Evolutionary conservation across 805 yeast genomes (phyloP).

Genomic region (Brettanomyces sp.): DNA sequence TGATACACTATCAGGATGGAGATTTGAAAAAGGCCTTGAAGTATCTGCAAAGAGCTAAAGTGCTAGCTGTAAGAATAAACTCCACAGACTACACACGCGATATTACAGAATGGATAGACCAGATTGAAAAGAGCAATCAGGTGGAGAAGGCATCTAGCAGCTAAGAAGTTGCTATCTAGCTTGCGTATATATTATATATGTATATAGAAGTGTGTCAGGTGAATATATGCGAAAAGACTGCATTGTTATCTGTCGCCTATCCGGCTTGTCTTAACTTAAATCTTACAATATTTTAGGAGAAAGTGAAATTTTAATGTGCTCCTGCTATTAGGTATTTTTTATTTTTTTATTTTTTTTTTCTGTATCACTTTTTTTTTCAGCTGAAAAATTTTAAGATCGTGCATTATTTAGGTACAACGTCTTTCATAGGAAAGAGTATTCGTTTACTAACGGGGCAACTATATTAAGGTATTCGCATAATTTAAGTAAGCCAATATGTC

Average conservation of each 20-base stretch:
- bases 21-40: constrained; percentile 5
- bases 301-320: not conserved
- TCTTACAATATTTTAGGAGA: too few relatives aligned
- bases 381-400: not conserved
- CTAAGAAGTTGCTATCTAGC: too few relatives aligned
- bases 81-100: constrained; percentile 10
- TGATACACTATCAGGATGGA: constrained; percentile 8
- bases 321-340: not conserved
- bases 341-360: not conserved
- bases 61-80: constrained; percentile 7
- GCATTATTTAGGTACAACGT: not conserved
- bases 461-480: not conserved
- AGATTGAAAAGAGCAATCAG: constrained; percentile 1
- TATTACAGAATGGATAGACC: constrained; percentile 8
- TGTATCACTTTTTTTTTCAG: not conserved
- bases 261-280: too few relatives aligned
- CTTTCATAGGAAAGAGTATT: too few relatives aligned
- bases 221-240: not conserved
- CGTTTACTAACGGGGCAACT: not conserved
- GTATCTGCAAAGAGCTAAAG: constrained; percentile 10
- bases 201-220: not conserved
- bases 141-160: not conserved
- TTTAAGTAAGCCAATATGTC: constrained; percentile 43
- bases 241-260: not conserved
- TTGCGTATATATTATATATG: too few relatives aligned